These are phyloP conservation scores for Phanerodontia chrysosporium DNA, from an alignment of 768 basidiomycete genomes.

Conservation along the genomic window DNA sequence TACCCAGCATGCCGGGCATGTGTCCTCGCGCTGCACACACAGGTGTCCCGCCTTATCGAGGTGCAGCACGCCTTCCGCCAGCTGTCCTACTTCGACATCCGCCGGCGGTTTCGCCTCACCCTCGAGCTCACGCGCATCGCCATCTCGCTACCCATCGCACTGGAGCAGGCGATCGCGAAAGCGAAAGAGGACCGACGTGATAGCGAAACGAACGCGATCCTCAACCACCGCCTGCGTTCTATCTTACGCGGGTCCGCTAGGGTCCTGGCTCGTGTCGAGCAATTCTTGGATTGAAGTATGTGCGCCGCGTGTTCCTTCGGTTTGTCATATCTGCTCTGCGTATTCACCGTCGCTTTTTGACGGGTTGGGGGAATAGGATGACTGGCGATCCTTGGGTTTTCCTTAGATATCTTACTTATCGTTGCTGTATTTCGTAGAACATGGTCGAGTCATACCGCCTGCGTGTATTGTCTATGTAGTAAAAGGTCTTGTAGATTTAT, in stretches of 20 bases:
- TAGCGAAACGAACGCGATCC: slow-evolving; percentile 26
- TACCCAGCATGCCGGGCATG: slow-evolving; percentile 68
- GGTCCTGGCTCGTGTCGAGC: slow-evolving; percentile 65
- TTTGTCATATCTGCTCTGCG: background rate
- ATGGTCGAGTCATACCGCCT: background rate
- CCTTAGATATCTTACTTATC: background rate
- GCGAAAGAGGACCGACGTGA: slow-evolving; percentile 24
- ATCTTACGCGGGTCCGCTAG: slow-evolving; percentile 60
- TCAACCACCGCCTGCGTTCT: slow-evolving; percentile 55
- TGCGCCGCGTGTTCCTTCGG: background rate
- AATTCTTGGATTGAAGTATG: slow-evolving; percentile 28
- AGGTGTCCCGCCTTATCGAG: slow-evolving; percentile 76
- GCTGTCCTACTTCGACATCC: slow-evolving; percentile 73
- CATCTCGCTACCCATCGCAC: slow-evolving; percentile 65
- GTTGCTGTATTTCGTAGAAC: background rate
- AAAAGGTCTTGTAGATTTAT: background rate
- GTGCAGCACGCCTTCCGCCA: slow-evolving; percentile 73
- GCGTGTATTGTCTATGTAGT: background rate
- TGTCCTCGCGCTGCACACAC: slow-evolving; percentile 65
- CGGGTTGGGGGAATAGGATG: background rate
- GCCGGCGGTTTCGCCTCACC: slow-evolving; percentile 70
- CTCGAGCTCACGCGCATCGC: slow-evolving; percentile 77
- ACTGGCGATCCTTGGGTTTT: background rate
- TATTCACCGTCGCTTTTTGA: background rate
- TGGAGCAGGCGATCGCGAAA: slow-evolving; percentile 65